Evolutionary conservation across 2,329 filamentous ascomycete genomes (phyloP).

Genomic region (Neofusicoccum kwambonambiense): DNA sequence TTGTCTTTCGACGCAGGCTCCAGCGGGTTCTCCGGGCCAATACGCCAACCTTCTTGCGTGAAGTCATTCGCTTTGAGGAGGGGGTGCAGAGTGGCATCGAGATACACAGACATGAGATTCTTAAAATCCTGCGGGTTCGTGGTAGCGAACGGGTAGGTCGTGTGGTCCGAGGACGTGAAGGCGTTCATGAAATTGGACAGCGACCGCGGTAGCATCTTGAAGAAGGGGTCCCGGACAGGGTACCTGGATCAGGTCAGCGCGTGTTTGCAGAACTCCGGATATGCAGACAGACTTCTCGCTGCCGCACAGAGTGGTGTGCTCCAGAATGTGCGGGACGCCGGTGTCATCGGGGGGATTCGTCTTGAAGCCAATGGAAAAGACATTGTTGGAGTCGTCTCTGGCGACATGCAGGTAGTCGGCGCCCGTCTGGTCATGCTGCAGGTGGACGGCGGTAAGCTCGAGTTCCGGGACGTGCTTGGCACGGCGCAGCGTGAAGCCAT

Average conservation of each 20-base stretch:
- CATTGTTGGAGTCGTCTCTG: conserved; percentile 96
- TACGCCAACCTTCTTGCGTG: conserved; percentile 92
- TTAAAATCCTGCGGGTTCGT: conserved; percentile 94
- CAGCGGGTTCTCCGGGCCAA: conserved; percentile 84
- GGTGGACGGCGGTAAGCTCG: conserved; percentile 83
- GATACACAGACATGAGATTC: conserved; percentile 93
- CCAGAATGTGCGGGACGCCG: conserved; percentile 92
- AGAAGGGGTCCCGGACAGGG: conserved; percentile 97
- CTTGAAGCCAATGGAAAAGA: conserved; percentile 99
- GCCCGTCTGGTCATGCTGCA: conserved; percentile 92
- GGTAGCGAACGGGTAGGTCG: conserved; percentile 95
- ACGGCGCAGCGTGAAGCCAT: conserved; percentile 88
- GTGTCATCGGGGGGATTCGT: conserved; percentile 97
- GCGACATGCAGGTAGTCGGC: conserved; percentile 96
- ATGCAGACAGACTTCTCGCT: conserved; percentile 71
- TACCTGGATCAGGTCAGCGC: conserved; percentile 56
- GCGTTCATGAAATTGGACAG: conserved; percentile 99
- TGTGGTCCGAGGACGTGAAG: conserved; percentile 94
- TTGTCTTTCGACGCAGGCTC: conserved; percentile 46
- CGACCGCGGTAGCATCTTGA: conserved; percentile 98
- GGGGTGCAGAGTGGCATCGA: conserved; percentile 89
- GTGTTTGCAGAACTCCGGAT: background rate
- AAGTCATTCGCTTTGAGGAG: conserved; percentile 90
- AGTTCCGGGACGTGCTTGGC: conserved; percentile 92
- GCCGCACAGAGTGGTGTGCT: conserved; percentile 95